Evolutionary conservation across 2,329 filamentous ascomycete species (phyloP), one percentile per base, ranked within the genome.

Genomic region (Aspergillus pseudoterreus): DNA sequence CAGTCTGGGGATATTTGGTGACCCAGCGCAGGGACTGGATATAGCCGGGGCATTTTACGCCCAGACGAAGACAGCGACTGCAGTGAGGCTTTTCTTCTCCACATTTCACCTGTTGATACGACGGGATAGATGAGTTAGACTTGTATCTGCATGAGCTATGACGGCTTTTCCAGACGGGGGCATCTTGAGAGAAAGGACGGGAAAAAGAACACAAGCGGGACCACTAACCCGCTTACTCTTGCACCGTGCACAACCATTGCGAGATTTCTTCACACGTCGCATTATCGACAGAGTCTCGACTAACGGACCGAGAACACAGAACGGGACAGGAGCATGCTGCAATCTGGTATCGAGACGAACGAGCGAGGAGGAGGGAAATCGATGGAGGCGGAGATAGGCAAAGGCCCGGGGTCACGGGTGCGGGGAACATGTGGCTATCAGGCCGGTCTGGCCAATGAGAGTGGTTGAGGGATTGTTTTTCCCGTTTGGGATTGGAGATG

Each of bases 181-280:
- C 5, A 9, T 38, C 15, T 38, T 22, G 35, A 15, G 44, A 22
- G 47, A 41, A 21, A 49, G 42, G 41, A 2, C 15, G 35, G 12
- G 12, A 38, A 30, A 11, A 30, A 30, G 27, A 30, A 11, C 27
- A 30, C 8, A 33, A n/a, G 38, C 36, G 39, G 45, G 39, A 17
- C 42, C 19, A 61, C 61, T 50, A 12, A 72, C 70, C 50, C 70
- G 62, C 64, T 72, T 71, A 60, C 67, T 71, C 58, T 72, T 72
- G 59, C 70, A 72, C 41, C 69, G 63, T n/a, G 67, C 66, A 58
- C 70, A 72, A 6, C 70, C 70, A 51, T 71, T 71, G n/a, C 70
- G 67, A 45, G 69, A 72, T 51, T 72, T 72, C 59, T 71, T 72
- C 36, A 72, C 70, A 52, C 70, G 63, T 46, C 69, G 65, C 70